Evolutionary conservation across 495 filamentous ascomycete species (phyloP), one percentile per base, ranked within the genome.

Genomic region (Annulohypoxylon nitens): DNA sequence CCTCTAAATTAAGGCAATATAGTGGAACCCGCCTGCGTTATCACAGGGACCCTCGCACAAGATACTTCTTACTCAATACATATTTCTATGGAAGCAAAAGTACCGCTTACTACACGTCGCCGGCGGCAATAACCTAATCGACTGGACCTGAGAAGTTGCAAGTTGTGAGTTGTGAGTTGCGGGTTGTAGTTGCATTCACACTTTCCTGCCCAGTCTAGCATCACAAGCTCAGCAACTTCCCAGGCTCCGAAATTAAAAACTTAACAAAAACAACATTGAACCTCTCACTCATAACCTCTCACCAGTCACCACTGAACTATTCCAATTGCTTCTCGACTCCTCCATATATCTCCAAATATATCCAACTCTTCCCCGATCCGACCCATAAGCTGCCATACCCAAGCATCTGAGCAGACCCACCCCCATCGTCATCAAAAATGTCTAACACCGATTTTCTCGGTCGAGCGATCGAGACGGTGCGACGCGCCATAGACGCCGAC

Each of bases 381-480:
- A 30, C 30, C 18, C 26, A 37, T 11, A 61, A 11, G 34, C n/a
- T 67, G 18, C 34, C 14, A 6, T 25, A 25, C 25, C 23, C 62
- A 55, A 47, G 12, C 34, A 65, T 4, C 63, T n/a, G 43, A 41
- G 36, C 20, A 60, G 36, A 11, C 57, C 43, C 9, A 36, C 34
- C 26, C 30, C 30, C 20, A 37, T 37, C 53, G n/a, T 71, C 68
- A 70, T 70, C 79, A 84, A 81, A 61, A 75, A 98, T 99, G 96
- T 97, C 94, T 74, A 97, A 97, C 80, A 97, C 94, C 77, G 95
- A 98, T 83, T 99, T 98, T 76, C 88, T 98, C 72, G 93, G 93
- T 78, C 92, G 95, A 75, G 96, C 96, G 58, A 98, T 99, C 85
- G 92, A 94, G 73, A 89, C 91, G 75, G 97, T 98, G 70, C 97